Base-by-base conservation (phyloP, 345 rosid species). In the Mallotus nudiflorus region DNA sequence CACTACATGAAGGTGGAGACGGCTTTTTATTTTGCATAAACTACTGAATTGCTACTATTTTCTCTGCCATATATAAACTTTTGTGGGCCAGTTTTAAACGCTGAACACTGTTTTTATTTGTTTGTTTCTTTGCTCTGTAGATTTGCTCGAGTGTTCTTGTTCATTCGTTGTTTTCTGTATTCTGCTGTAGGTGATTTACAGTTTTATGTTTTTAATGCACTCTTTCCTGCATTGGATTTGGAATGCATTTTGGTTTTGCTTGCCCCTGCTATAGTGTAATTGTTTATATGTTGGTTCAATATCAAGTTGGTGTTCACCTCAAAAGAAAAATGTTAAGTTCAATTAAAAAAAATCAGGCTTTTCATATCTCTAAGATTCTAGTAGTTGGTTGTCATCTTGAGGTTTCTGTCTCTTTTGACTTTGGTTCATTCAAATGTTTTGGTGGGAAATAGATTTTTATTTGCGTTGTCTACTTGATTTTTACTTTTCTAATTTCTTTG, bases 61-160 rank as follows among this genome's bases (percentile, higher is more conserved):
- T 35, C 73, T 73, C 44, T 37, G 20, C 65, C 59, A 62, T 58
- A 69, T 61, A 69, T 65, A 28, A 40, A n/a, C 65, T 54, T n/a
- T 0, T 50, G 73, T 68, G 79, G 84, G 79, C 61, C 79, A 49
- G 10, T 42, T 72, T 77, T 64, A 51, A 66, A 42, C 22, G 35
- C 44, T 50, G 53, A 51, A 66, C 29, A 58, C 67, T 61, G 50
- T 75, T 75, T 57, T 25, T 25, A 42, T 42, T 42, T 16, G n/a
- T 65, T 64, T 45, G 18, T 55, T 31, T 37, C 11, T 16, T 27
- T 18, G 20, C 60, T 22, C 2, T 22, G 9, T 31, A 9, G 16
- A 29, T 65, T 54, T 25, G 62, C 63, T 71, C 7, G n/a, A 50
- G 53, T 28, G 13, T 52, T 62, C 45, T 5, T 54, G 59, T 15